Base-by-base conservation (phyloP, 2,329 filamentous ascomycete species). In the Colletotrichum magnum region DNA sequence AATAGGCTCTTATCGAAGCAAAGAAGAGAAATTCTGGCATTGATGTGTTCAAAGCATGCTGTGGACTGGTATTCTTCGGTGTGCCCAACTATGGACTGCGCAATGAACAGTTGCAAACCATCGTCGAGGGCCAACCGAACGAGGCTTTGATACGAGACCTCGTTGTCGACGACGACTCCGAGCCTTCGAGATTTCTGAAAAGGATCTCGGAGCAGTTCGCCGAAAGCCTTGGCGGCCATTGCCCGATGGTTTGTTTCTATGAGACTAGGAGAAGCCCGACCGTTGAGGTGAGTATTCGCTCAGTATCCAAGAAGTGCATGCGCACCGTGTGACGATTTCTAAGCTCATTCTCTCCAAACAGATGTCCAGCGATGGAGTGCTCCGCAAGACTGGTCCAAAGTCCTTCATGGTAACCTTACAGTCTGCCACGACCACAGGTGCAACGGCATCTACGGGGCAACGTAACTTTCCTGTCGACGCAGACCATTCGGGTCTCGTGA, bases 51-150 rank as follows among this genome's bases (percentile, higher is more conserved):
- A 66, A 71, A 24, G 68, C 74, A 1, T 75, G 71, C 26, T 73
- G 68, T 43, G 73, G 73, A 10, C 24, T 76, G 50, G 18, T 78
- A 13, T 73, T 78, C 36, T 78, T 78, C 48, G 75, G 75, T 13
- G 74, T 78, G 6, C 76, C 75, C 6, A 76, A 79, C 12, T 72
- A 72, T 26, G 75, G 76, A 2, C 58, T 76, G 15, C 62, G 72
- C 36, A 72, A 75, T 43, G 28, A 71, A 3, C 70, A 72, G 32
- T 56, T 77, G 18, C 45, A 43, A 13, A 71, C 57, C 26, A 45
- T 77, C 18, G 73, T 76, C 0, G 57, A 63, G 18, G 73, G 73
- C 4, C 71, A 75, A 41, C 75, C 75, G 1, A 77, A 76, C n/a
- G 59, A 74, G 48, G 47, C 50, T 1, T 58, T 76, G 15, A 73